Evolutionary conservation across 2,329 filamentous ascomycete species (phyloP).

Genomic region (Pleomassaria siparia): DNA sequence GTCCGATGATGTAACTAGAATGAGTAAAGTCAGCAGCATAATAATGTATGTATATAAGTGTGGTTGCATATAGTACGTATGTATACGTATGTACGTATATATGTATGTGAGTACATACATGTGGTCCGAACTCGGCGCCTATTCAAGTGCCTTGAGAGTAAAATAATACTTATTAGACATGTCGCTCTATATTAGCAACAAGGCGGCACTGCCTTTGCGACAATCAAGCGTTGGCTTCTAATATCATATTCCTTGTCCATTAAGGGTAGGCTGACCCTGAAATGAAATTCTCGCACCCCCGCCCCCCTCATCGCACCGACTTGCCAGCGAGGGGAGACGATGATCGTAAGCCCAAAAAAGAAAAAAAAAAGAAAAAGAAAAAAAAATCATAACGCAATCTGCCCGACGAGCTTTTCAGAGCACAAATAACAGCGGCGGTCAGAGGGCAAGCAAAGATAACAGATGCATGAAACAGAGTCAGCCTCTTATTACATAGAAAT

Average conservation of each 20-base stretch:
- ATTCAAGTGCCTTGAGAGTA: not conserved
- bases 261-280: not conserved
- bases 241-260: conserved; percentile 1
- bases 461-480: conserved; percentile 21
- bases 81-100: too few species aligned
- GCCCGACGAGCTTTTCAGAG: not conserved
- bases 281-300: too few species aligned
- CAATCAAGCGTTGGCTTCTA: conserved; percentile 7
- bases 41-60: too few species aligned
- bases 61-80: too few species aligned
- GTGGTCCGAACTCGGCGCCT: conserved; percentile 25
- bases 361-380: too few species aligned
- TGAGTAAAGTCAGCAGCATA: conserved; percentile 27
- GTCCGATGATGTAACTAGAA: conserved; percentile 27
- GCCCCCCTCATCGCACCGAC: not conserved
- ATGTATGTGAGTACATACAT: conserved; percentile 14
- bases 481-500: too few species aligned
- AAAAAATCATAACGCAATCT: conserved; percentile 16
- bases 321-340: conserved; percentile 2
- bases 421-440: not conserved
- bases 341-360: conserved; percentile 8
- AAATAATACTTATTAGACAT: conserved; percentile 14
- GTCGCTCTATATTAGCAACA: conserved; percentile 26
- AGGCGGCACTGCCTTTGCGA: conserved; percentile 13
- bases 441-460: not conserved